Conservation (phyloP, 495 filamentous ascomycete species). For the Penicillium fimorum region DNA sequence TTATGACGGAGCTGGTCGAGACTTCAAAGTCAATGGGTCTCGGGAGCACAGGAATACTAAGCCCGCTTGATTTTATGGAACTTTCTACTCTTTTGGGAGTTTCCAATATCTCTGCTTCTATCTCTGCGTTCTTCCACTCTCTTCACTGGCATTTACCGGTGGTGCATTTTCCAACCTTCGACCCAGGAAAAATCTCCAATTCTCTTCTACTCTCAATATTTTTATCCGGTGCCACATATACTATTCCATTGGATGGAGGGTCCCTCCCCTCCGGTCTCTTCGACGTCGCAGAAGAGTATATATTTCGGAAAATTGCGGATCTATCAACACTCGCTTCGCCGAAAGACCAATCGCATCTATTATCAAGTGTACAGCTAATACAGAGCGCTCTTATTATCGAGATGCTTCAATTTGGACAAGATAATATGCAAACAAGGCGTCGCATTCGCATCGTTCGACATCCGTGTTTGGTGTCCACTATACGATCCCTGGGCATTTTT, state of each 20-base stretch:
- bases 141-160: conserved; percentile 42
- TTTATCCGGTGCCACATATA: conserved; percentile 35
- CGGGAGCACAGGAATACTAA: not conserved
- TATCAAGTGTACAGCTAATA: conserved; percentile 30
- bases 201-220: conserved; percentile 36
- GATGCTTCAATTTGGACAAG: conserved; percentile 42
- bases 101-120: conserved; percentile 34
- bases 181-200: conserved; percentile 36
- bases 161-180: conserved; percentile 42
- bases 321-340: conserved; percentile 17
- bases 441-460: conserved; percentile 41
- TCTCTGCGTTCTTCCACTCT: conserved; percentile 41
- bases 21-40: conserved; percentile 34
- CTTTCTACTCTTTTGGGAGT: conserved; percentile 30
- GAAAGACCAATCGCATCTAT: conserved; percentile 12
- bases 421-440: conserved; percentile 32
- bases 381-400: conserved; percentile 41
- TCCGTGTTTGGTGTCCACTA: conserved; percentile 37
- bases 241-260: conserved; percentile 23
- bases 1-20: conserved; percentile 33
- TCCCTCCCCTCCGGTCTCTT: conserved; percentile 29
- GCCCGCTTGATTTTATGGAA: conserved; percentile 24
- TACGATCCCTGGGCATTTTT: conserved; percentile 36
- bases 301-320: conserved; percentile 32
- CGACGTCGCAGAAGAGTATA: conserved; percentile 40